These are phyloP conservation scores for Neurospora pannonica DNA, from an alignment of 495 filamentous ascomycete genomes.

Conservation along the genomic window DNA sequence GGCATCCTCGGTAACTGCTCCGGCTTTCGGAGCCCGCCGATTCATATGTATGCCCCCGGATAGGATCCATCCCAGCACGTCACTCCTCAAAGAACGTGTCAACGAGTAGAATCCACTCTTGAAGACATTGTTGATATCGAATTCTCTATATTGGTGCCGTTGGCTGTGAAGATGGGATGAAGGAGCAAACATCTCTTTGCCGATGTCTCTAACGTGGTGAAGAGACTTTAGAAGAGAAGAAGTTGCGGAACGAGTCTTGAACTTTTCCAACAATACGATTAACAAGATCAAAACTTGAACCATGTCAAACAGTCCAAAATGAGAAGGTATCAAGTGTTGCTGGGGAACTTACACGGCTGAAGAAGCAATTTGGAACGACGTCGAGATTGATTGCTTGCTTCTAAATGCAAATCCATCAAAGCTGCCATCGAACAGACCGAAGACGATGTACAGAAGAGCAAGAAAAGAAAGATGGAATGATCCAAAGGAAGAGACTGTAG, in stretches of 20 bases:
- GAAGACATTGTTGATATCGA: background rate
- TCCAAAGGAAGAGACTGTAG: background rate
- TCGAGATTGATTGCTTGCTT: background rate
- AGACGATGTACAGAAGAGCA: background rate
- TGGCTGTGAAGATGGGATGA: background rate
- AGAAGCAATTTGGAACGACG: background rate
- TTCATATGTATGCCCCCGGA: background rate
- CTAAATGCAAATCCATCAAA: background rate
- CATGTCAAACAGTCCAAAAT: background rate
- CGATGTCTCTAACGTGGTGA: background rate
- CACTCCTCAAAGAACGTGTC: background rate
- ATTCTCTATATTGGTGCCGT: background rate
- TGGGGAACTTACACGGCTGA: background rate
- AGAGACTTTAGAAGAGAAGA: background rate
- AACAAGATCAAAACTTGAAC: background rate
- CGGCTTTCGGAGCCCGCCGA: background rate
- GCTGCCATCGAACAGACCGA: background rate
- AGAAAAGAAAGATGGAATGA: background rate
- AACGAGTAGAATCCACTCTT: background rate
- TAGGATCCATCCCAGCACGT: background rate
- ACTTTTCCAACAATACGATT: background rate
- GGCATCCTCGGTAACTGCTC: background rate
- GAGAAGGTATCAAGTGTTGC: background rate
- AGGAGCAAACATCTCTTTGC: background rate
- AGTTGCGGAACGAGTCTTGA: background rate